Evolutionary conservation across 192 early-diverging fungal species (phyloP).

Genomic region (Coemansia sp.): DNA sequence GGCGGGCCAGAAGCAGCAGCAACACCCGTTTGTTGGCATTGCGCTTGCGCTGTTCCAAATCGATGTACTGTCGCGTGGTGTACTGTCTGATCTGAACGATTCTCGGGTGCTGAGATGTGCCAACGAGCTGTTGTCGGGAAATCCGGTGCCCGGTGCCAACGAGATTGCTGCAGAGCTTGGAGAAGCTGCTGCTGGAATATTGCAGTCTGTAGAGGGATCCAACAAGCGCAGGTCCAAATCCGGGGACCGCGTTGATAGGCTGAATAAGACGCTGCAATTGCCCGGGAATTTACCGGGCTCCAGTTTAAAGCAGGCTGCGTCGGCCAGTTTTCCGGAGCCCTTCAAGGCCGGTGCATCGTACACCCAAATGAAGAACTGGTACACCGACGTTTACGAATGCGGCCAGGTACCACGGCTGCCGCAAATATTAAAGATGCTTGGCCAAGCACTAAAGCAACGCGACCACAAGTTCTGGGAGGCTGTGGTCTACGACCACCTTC

Average conservation of each 20-base stretch:
- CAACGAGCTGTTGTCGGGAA: background rate
- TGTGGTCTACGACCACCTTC: slow-evolving; percentile 26
- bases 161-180: background rate
- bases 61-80: background rate
- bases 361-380: slow-evolving; percentile 12
- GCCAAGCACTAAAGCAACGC: slow-evolving; percentile 7
- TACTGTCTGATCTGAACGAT: slow-evolving; percentile 8
- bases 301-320: background rate
- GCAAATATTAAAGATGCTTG: slow-evolving; percentile 8
- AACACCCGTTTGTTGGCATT: slow-evolving; percentile 1
- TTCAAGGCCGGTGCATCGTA: background rate
- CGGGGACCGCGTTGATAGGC: background rate
- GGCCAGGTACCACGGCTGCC: slow-evolving; percentile 9
- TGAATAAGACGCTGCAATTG: background rate
- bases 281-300: background rate
- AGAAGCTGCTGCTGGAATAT: background rate
- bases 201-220: background rate
- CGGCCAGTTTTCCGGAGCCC: background rate
- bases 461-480: slow-evolving; percentile 23
- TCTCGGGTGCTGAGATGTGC: background rate
- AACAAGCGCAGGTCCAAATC: background rate
- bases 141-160: background rate
- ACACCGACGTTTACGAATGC: slow-evolving; percentile 6
- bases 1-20: background rate
- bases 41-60: slow-evolving; percentile 5